Evolutionary conservation across 164 flowering plant genomes (phyloP), one percentile per base, ranked within the genome.

Genomic region (Piper longum): DNA sequence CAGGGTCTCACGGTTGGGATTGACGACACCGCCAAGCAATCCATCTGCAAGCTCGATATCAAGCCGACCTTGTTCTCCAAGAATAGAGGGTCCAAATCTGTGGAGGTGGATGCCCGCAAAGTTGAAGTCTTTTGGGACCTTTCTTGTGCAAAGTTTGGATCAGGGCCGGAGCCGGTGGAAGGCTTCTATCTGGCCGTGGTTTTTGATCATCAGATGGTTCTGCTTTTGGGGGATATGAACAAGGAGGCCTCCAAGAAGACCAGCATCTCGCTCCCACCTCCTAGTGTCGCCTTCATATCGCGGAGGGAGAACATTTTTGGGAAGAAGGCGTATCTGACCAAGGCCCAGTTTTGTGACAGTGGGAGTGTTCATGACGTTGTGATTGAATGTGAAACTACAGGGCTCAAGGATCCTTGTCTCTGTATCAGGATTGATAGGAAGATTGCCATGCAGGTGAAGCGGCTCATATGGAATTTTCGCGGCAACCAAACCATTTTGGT

Each of bases 61-160:
- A 80, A 77, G 42, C 80, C 81, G 3, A 77, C 79, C 73, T 43
- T 75, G 44, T 80, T 80, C 60, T 77, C 81, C 43, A 80, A 75
- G 67, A 73, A 70, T 57, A 77, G 75, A 66, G 83, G 83, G 56
- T 75, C 61, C 56, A 77, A 72, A 59, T 66, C 55, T 52, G 55
- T 77, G 16, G 68, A 65, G 8, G 70, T 62, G 0, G 73, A 67
- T 18, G 67, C 63, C 3, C 67, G 66, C 54, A 66, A 45, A 62
- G 64, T 80, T n/a, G 75, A 77, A 57, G 64, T 80, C 44, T 69
- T 66, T 61, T 80, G 83, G 83, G 83, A 80, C 59, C 69, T 80
- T 40, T 70, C 79, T 1, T 63, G 70, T 11, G 80, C 83, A 2
- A 77, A 71, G 63, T 77, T 77, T 42, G 81, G 79, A 4, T 60